Conservation (phyloP, 371 early-diverging fungal genomes). For the Rhizomucor miehei region DNA sequence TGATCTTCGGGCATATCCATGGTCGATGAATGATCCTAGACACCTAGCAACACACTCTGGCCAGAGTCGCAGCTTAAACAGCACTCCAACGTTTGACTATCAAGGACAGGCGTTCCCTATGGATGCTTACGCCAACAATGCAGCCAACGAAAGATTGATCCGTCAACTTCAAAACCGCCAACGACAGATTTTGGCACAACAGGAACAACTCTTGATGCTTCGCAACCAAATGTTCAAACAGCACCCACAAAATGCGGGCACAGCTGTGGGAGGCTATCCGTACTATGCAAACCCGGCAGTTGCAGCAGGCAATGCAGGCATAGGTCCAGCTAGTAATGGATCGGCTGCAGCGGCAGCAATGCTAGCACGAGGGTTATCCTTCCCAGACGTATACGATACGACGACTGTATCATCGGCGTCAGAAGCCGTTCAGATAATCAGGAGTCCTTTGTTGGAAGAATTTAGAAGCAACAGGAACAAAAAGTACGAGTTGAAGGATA, state of each 20-base stretch:
- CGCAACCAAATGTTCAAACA: constrained; percentile 41
- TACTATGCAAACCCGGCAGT: background rate
- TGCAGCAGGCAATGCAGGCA: constrained; percentile 18
- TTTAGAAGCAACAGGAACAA: constrained; percentile 92
- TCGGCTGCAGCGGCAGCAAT: background rate
- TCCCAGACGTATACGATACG: background rate
- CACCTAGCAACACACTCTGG: background rate
- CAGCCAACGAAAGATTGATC: constrained; percentile 25
- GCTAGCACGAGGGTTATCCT: background rate
- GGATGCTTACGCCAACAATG: background rate
- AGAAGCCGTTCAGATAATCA: constrained; percentile 38
- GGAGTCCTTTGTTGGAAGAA: constrained; percentile 88
- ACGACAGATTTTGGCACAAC: constrained; percentile 40
- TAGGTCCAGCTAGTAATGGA: background rate
- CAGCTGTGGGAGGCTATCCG: too few relatives aligned
- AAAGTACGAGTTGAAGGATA: constrained; percentile 92
- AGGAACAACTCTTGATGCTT: constrained; percentile 37
- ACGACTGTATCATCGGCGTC: constrained; percentile 2
- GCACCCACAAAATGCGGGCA: constrained; percentile 7
- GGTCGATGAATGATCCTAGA: constrained; percentile 4
- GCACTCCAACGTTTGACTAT: too few relatives aligned
- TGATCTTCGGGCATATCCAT: background rate
- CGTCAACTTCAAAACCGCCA: constrained; percentile 41
- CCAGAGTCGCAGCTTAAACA: too few relatives aligned
- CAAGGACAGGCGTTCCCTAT: background rate